A percentile compares a stretch with the other conserved stretches of the same genome.
These are phyloP conservation scores for Calonectria pseudoreteaudii DNA, from an alignment of 2,329 filamentous ascomycete genomes.

Conservation along the genomic window DNA sequence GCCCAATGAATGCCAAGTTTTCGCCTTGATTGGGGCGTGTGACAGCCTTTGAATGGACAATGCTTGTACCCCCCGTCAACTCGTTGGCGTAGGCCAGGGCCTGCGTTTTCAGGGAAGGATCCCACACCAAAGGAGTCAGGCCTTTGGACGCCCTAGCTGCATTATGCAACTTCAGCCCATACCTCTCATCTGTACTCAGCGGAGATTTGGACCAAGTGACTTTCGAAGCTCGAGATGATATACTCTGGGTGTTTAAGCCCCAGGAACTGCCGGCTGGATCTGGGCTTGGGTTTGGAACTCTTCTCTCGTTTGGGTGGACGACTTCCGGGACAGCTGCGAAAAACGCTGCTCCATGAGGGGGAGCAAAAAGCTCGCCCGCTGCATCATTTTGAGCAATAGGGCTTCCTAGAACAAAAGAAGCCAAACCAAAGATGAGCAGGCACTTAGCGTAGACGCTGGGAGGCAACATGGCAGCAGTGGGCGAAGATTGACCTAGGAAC, in stretches of 20 bases:
- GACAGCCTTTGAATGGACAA: not conserved
- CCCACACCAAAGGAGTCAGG: not conserved
- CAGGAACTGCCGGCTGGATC: not conserved
- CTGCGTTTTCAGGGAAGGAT: not conserved
- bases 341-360: not conserved
- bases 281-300: not conserved
- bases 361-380: not conserved
- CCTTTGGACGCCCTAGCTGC: not conserved
- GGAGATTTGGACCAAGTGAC: not conserved
- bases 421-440: not conserved
- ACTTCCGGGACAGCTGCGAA: not conserved
- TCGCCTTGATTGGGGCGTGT: not conserved
- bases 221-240: not conserved
- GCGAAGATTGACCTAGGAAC: no score
- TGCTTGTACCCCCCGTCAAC: not conserved
- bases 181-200: not conserved
- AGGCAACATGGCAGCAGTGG: not conserved
- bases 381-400: not conserved
- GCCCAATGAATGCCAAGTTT: not conserved
- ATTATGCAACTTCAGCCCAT: not conserved
- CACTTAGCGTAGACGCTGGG: not conserved
- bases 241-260: not conserved
- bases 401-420: not conserved
- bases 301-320: not conserved
- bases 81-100: not conserved